Conservation (phyloP, 805 yeast genomes). For the Kluyveromyces wickerhamii region DNA sequence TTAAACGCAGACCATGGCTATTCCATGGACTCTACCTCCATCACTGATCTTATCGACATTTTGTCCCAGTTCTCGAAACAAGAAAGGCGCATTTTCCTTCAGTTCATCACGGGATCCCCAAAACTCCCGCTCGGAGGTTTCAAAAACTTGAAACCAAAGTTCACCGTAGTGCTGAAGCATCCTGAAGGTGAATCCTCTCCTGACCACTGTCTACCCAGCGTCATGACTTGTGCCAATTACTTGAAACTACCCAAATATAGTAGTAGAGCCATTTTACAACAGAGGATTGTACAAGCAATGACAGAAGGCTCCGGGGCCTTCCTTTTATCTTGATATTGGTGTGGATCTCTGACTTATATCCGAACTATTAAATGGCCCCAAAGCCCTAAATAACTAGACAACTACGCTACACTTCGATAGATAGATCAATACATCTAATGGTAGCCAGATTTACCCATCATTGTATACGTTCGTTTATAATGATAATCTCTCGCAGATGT, state of each 20-base stretch:
- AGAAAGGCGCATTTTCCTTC: constrained; percentile 68
- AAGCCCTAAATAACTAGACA: no score
- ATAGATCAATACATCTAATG: no score
- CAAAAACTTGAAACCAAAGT: constrained; percentile 66
- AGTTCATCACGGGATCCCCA: constrained; percentile 90
- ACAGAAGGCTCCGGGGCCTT: constrained; percentile 86
- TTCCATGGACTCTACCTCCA: constrained; percentile 55
- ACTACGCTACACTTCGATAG: no score
- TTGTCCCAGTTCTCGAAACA: constrained; percentile 44
- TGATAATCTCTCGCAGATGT: no score
- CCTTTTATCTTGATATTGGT: no score
- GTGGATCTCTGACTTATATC: no score
- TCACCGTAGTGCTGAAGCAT: constrained; percentile 80
- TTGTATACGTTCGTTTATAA: no score
- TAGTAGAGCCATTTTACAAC: constrained; percentile 47
- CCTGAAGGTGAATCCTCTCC: constrained; percentile 61
- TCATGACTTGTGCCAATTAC: constrained; percentile 97
- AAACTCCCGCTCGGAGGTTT: constrained; percentile 92
- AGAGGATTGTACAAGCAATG: constrained; percentile 60
- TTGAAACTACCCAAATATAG: constrained; percentile 82
- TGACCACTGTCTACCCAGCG: constrained; percentile 88
- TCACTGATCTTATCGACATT: constrained; percentile 53
- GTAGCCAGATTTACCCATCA: no score
- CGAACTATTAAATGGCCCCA: no score
- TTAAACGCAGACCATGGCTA: constrained; percentile 90